phyloP scores from a whole-genome alignment of 352 stramenopile species.

The Phytophthora sp. region DNA sequence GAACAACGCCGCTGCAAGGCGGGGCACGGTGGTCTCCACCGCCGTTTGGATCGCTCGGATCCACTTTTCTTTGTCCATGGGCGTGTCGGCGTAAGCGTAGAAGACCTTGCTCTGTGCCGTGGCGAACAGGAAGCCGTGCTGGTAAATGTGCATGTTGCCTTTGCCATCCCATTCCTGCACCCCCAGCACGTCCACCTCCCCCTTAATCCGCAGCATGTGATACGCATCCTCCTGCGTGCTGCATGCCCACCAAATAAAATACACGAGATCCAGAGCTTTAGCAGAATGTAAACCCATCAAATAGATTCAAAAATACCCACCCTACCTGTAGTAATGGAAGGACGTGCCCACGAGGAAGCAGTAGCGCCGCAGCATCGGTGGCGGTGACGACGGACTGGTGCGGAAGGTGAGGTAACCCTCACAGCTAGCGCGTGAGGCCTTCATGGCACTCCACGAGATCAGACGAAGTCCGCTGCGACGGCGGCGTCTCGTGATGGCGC shows the following conservation, averaged over 20 bases:
- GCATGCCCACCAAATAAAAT: slow-evolving; percentile 3
- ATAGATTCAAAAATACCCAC: slow-evolving; percentile 1
- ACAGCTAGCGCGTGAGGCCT: slow-evolving; percentile 79
- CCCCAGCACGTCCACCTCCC: slow-evolving; percentile 87
- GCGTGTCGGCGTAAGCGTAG: slow-evolving; percentile 87
- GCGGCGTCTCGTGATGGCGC: slow-evolving; percentile 32
- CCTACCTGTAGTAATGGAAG: slow-evolving; percentile 86
- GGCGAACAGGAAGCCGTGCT: slow-evolving; percentile 88
- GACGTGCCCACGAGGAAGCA: slow-evolving; percentile 89
- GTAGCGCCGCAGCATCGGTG: slow-evolving; percentile 87
- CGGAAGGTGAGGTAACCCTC: slow-evolving; percentile 89
- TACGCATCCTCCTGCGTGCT: slow-evolving; percentile 92
- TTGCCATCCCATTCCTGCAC: slow-evolving; percentile 93
- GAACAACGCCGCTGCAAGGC: slow-evolving; percentile 55
- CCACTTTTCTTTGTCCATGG: slow-evolving; percentile 92
- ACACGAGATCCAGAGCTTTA: slow-evolving; percentile 2
- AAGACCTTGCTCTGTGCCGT: slow-evolving; percentile 91
- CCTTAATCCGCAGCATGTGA: slow-evolving; percentile 87
- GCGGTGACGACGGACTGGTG: slow-evolving; percentile 85
- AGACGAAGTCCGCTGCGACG: slow-evolving; percentile 24
- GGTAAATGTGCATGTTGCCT: slow-evolving; percentile 92
- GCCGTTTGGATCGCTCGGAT: slow-evolving; percentile 88
- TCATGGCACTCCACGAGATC: slow-evolving; percentile 71
- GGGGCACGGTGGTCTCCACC: slow-evolving; percentile 83
- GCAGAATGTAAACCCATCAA: background rate